phyloP scores from a whole-genome alignment of 495 filamentous ascomycete genomes.

The Xylaria scruposa region DNA sequence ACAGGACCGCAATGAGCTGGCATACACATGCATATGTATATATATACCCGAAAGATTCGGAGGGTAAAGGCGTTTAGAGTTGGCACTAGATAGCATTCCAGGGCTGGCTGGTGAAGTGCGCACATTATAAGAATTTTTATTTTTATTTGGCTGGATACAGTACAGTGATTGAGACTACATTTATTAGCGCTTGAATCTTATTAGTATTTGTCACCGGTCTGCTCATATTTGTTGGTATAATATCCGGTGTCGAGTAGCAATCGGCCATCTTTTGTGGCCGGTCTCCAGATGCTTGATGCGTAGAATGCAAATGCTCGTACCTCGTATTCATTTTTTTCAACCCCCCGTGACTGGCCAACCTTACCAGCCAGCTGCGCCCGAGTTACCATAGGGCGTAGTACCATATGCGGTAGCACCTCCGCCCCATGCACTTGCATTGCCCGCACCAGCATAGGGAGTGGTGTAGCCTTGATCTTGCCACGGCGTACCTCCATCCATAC shows the following conservation, averaged over 20 bases:
- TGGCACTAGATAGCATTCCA: not conserved
- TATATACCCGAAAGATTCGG: not conserved
- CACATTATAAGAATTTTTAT: constrained; percentile 9
- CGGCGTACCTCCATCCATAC: constrained; percentile 60
- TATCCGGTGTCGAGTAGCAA: not conserved
- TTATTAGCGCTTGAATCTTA: constrained; percentile 1
- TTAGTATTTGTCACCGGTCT: not conserved
- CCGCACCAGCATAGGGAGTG: constrained; percentile 74
- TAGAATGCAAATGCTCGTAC: constrained; percentile 23
- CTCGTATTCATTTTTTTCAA: constrained; percentile 15
- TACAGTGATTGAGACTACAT: not conserved
- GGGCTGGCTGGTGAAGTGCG: not conserved
- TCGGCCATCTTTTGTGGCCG: not conserved
- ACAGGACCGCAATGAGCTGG: not conserved
- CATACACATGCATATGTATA: constrained; percentile 8
- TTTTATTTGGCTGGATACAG: not conserved
- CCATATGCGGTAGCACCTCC: constrained; percentile 70
- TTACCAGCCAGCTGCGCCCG: constrained; percentile 37
- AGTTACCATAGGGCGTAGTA: constrained; percentile 66
- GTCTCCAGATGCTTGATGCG: not conserved
- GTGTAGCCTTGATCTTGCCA: constrained; percentile 70
- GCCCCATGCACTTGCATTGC: constrained; percentile 68
- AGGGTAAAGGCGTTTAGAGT: constrained; percentile 11
- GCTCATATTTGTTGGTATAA: constrained; percentile 2
- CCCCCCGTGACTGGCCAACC: constrained; percentile 9